Base-by-base conservation (phyloP, 306 rosid genomes). In the Ochetophila trinervis region DNA sequence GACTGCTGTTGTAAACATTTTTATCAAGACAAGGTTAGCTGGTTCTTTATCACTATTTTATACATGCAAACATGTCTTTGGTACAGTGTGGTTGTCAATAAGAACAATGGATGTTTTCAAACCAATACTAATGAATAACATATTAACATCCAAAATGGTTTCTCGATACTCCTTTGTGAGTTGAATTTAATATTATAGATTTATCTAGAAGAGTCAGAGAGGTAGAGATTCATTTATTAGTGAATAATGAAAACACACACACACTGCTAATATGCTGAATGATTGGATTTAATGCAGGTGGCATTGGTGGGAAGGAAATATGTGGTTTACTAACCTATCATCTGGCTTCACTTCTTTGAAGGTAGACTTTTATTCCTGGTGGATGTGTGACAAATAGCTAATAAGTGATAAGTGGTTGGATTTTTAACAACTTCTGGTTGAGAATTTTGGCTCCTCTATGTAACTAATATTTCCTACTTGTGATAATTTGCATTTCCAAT, bases 21-120 rank as follows among this genome's bases (percentile, higher is more conserved):
- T 84, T 86, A 73, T 88, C 79, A 93, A 86, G 82, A 76, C 84
- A 65, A 90, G 99, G 99, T 93, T 66, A 74, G 95, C 61, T 40
- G 45, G 70, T 62, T 77, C 45, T 75, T 49, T 54, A 35, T 11
- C 45, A 19, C 50, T 10, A 77, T 57, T 65, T 66, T 59, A 21
- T 57, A 35, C 65, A 18, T 65, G 57, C 55, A 66, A 14, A 5
- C 37, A 35, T 37, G 68, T 24, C 54, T 15, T 40, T 66, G 69
- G 23, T n/a, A 24, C 35, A 32, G 49, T 32, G 21, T 67, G 35
- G 30, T 52, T 66, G 55, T 47, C 18, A 57, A 56, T 23, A 34
- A 34, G 22, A 60, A 30, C 24, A 34, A 47, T 49, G 42, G 23
- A 58, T 35, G 49, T 53, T 18, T 23, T 24, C 20, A 4, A 5